Conservation (phyloP, 768 basidiomycete species). For the Boletus pseudo-olivaceus region DNA sequence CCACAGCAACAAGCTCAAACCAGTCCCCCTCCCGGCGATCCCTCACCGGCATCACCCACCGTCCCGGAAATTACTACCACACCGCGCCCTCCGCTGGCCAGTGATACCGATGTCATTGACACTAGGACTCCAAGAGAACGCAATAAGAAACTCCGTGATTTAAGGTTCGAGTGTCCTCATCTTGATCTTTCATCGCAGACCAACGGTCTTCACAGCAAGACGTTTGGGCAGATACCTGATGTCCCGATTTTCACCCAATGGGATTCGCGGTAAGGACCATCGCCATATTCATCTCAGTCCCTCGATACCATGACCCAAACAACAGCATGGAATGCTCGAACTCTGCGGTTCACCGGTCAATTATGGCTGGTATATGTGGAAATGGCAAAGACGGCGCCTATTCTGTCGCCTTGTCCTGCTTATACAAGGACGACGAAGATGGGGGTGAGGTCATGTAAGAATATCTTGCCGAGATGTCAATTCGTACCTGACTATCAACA, state of each 20-base stretch:
- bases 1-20: not conserved
- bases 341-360: conserved; percentile 17
- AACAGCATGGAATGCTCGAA: conserved; percentile 6
- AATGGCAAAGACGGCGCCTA: conserved; percentile 3
- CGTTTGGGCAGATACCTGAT: conserved; percentile 25
- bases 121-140: not conserved
- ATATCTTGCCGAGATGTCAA: not conserved
- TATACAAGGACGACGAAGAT: conserved; percentile 25
- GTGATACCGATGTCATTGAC: not conserved
- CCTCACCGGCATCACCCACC: not conserved
- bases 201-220: conserved; percentile 8
- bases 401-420: conserved; percentile 20
- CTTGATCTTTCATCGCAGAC: not conserved
- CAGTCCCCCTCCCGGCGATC: not conserved
- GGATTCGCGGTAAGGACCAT: conserved; percentile 13
- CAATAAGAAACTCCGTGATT: not conserved
- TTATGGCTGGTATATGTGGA: conserved; percentile 21
- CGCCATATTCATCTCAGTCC: not conserved
- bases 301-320: not conserved
- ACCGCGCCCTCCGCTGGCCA: not conserved
- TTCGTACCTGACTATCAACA: conserved; percentile 4
- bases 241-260: conserved; percentile 22
- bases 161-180: not conserved
- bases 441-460: conserved; percentile 25
- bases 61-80: not conserved